Base-by-base conservation (phyloP, 2,329 filamentous ascomycete genomes). In the Dactylellina sp. region DNA sequence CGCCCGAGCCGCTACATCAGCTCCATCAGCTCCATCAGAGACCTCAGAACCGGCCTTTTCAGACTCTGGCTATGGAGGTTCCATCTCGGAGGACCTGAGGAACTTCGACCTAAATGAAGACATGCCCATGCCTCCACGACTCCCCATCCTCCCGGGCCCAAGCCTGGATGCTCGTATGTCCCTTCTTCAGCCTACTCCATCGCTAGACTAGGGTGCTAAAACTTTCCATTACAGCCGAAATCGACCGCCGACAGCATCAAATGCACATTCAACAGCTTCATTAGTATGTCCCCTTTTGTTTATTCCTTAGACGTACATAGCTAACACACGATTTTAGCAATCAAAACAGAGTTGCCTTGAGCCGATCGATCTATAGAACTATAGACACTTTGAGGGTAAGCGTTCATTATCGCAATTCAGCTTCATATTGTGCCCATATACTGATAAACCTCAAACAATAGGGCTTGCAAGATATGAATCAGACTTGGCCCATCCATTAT, bases 31-130 rank as follows among this genome's bases (percentile, higher is more conserved):
- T 18, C 52, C 53, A 47, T 35, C 56, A 47, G 39, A 53, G 20
- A 46, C 42, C 7, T 68, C 71, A 20, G 71, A 66, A 42, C 44
- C 37, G 39, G 68, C 59, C 47, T 65, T 68, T 62, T 75, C 71
- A 18, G 95, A 99, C 80, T 98, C 94, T 16, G 95, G 94, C 5
- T 98, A 98, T 79, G 93, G 92, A 63, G 91, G 90, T 47, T 97
- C 92, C 80, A 85, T 90, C 55, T 84, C 86, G 28, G 89, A 88
- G 72, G 90, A 90, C 59, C 86, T 86, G 44, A 76, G 81, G 83
- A 72, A 80, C 83, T 75, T 75, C 47, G 71, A 75, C 32, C 71
- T 75, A 42, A 80, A 81, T 66, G 81, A 80, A 44, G 72, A 78
- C 50, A 57, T 75, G 47, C 65, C 76, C 18, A 68, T 75, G 47